Evolutionary conservation across 768 basidiomycete species (phyloP).

Genomic region (Polyporus arcularius): DNA sequence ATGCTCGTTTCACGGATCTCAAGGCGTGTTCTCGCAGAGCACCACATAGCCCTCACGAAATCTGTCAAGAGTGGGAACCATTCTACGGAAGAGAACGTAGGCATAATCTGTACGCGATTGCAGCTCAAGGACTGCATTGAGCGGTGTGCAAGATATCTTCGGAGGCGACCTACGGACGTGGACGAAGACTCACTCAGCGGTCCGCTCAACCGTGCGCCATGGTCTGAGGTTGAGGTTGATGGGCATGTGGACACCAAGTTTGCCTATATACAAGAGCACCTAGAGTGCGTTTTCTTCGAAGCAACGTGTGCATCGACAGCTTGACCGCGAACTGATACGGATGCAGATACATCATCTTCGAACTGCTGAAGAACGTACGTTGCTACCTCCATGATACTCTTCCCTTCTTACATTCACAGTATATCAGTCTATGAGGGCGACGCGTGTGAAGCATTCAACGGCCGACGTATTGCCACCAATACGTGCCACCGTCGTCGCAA

Average conservation of each 20-base stretch:
- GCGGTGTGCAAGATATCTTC: constrained; percentile 62
- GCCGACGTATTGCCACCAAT: constrained; percentile 57
- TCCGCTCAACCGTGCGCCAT: constrained; percentile 33
- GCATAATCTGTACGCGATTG: constrained; percentile 80
- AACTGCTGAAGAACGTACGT: constrained; percentile 85
- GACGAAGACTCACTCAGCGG: constrained; percentile 39
- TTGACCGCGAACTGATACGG: background rate
- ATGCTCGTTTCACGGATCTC: constrained; percentile 93
- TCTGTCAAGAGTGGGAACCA: constrained; percentile 36
- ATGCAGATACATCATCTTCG: constrained; percentile 80
- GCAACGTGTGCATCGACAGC: constrained; percentile 1
- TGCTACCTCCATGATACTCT: background rate
- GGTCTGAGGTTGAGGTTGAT: constrained; percentile 71
- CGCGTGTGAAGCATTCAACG: constrained; percentile 49
- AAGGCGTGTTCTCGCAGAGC: constrained; percentile 84
- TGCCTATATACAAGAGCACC: constrained; percentile 83
- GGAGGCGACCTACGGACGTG: constrained; percentile 45
- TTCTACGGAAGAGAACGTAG: constrained; percentile 49
- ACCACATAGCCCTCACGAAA: constrained; percentile 81
- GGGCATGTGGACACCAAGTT: constrained; percentile 73
- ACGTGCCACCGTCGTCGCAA: constrained; percentile 72
- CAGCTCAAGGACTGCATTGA: constrained; percentile 71
- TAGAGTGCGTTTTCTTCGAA: constrained; percentile 56
- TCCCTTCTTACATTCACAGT: background rate
- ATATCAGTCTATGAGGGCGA: constrained; percentile 71